phyloP scores from a whole-genome alignment of 1,139 yeast species.

The Blastobotrys serpentis region DNA sequence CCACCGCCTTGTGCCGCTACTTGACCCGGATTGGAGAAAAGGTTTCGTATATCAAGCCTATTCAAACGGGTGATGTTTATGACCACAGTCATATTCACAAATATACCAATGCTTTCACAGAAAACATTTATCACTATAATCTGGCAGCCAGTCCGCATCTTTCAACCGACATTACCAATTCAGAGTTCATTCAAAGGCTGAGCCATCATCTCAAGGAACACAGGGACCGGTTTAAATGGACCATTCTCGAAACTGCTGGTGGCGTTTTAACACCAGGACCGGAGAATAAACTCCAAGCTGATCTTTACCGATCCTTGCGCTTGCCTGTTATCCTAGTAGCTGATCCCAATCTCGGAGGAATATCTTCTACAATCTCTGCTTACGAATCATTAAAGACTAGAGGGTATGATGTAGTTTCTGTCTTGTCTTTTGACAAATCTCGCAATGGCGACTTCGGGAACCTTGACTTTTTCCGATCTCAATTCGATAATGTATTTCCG shows the following conservation, averaged over 20 bases:
- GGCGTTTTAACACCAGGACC: constrained; percentile 34
- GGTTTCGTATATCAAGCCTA: constrained; percentile 31
- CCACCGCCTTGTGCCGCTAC: constrained; percentile 26
- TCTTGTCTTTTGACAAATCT: constrained; percentile 25
- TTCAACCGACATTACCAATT: constrained; percentile 8
- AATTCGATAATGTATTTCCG: constrained; percentile 19
- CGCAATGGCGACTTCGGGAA: constrained; percentile 21
- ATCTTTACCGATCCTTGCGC: constrained; percentile 30
- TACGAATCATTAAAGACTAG: constrained; percentile 29
- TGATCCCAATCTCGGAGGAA: constrained; percentile 32
- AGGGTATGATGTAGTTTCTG: constrained; percentile 30
- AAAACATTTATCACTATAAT: constrained; percentile 20
- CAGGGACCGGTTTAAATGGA: constrained; percentile 17
- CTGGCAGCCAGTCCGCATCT: constrained; percentile 33
- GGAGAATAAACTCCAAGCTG: constrained; percentile 29
- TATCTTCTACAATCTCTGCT: constrained; percentile 32
- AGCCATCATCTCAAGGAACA: not conserved
- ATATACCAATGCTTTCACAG: constrained; percentile 12
- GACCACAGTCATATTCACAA: constrained; percentile 25
- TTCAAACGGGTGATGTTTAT: constrained; percentile 30
- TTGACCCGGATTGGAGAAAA: constrained; percentile 15
- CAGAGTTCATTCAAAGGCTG: not conserved
- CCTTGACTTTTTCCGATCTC: constrained; percentile 25
- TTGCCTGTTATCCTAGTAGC: constrained; percentile 32
- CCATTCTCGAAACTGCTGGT: constrained; percentile 33